A percentile compares a stretch with the other conserved stretches of the same genome.
These are phyloP conservation scores for Heliosperma pusillum DNA, from an alignment of 148 eudicot genomes.

Conservation along the genomic window DNA sequence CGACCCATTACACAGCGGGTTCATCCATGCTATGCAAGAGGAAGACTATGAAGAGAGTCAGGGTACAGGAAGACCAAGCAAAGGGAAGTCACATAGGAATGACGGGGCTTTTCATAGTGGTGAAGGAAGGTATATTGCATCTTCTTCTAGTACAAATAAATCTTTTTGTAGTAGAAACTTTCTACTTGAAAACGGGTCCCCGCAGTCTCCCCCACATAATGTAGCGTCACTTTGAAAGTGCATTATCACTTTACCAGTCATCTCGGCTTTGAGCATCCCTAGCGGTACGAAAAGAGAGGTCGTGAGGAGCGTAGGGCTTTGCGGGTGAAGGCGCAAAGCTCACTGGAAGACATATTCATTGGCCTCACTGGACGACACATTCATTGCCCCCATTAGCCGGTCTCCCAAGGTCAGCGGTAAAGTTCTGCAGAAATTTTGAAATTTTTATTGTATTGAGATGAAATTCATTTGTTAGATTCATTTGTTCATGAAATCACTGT, in stretches of 20 bases:
- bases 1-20: slow-evolving; percentile 78
- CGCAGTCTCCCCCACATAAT: slow-evolving; percentile 77
- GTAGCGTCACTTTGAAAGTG: slow-evolving; percentile 48
- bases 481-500: slow-evolving; percentile 7
- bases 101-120: slow-evolving; percentile 52
- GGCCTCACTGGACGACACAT: background rate
- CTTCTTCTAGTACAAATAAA: slow-evolving; percentile 87
- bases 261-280: too few relatives aligned
- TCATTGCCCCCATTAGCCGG: background rate
- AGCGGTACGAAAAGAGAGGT: too few relatives aligned
- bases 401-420: slow-evolving; percentile 1
- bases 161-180: slow-evolving; percentile 87
- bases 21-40: slow-evolving; percentile 62
- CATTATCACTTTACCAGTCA: background rate
- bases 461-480: slow-evolving; percentile 13
- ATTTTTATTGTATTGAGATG: background rate
- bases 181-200: slow-evolving; percentile 81
- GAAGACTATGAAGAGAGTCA: slow-evolving; percentile 57
- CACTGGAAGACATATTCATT: too few relatives aligned
- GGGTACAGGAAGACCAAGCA: slow-evolving; percentile 48
- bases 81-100: slow-evolving; percentile 50
- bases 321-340: too few relatives aligned
- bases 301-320: too few relatives aligned
- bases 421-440: slow-evolving; percentile 8
- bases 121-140: slow-evolving; percentile 77